Evolutionary conservation across 2,329 filamentous ascomycete species (phyloP).

Genomic region (Sporothrix brunneoviolacea): DNA sequence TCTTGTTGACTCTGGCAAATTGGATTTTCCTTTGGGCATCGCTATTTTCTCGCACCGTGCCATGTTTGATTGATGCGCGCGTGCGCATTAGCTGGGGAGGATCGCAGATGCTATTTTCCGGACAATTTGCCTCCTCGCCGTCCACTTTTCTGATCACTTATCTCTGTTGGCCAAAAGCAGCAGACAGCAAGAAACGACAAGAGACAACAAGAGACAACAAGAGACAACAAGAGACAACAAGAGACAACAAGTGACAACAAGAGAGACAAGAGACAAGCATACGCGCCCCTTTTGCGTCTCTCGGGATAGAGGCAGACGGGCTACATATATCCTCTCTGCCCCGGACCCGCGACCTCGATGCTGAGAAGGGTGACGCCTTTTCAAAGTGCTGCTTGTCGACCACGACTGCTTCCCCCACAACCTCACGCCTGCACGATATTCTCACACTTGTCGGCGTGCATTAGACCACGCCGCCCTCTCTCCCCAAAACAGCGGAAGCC

Average conservation of each 20-base stretch:
- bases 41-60: neutral
- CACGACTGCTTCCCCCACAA: too few relatives aligned
- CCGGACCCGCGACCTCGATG: too few relatives aligned
- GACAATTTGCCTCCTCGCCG: neutral
- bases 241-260: too few relatives aligned
- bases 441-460: too few relatives aligned
- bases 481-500: too few relatives aligned
- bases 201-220: neutral
- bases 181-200: too few relatives aligned
- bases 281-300: neutral
- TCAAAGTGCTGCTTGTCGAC: too few relatives aligned
- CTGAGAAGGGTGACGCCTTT: too few relatives aligned
- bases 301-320: neutral
- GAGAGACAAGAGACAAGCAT: too few relatives aligned
- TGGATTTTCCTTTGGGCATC: neutral
- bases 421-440: too few relatives aligned
- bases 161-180: neutral
- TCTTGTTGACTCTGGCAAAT: constrained; percentile 1
- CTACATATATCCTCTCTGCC: too few relatives aligned
- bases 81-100: neutral
- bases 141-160: constrained; percentile 2
- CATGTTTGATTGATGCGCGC: neutral
- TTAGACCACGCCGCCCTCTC: too few relatives aligned
- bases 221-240: neutral
- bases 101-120: neutral